These are phyloP conservation scores for Pseudopediastrum boryanum DNA, from an alignment of 139 green algal genomes.

Conservation along the genomic window DNA sequence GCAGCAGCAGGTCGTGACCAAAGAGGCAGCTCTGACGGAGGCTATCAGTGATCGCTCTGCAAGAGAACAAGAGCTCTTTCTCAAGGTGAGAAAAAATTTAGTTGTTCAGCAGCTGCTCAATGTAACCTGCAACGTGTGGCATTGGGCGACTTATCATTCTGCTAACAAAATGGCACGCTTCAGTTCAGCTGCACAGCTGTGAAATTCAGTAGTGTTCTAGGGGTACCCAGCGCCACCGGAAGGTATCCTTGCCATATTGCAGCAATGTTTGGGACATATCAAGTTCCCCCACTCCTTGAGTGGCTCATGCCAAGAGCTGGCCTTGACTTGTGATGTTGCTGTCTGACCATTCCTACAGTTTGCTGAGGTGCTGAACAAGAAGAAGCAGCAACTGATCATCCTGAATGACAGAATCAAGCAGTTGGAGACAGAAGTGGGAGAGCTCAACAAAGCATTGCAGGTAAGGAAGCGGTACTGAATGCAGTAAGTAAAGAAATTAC, in stretches of 20 bases:
- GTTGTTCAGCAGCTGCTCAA: too few species aligned
- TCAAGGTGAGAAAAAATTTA: too few species aligned
- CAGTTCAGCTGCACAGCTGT: neutral
- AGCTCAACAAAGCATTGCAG: neutral
- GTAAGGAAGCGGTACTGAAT: neutral
- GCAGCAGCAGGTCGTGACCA: too few species aligned
- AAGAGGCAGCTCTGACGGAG: too few species aligned
- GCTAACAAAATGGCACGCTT: neutral
- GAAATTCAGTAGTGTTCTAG: neutral
- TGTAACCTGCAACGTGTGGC: too few species aligned
- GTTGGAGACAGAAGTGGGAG: neutral
- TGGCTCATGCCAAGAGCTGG: neutral
- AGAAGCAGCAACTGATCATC: neutral
- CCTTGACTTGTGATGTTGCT: neutral
- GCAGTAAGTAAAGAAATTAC: neutral
- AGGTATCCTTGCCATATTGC: neutral
- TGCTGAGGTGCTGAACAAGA: constrained; percentile 23
- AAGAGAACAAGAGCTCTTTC: too few species aligned
- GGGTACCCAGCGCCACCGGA: neutral
- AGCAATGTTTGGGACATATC: neutral
- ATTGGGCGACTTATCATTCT: too few species aligned
- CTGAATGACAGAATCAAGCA: neutral
- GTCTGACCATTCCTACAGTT: constrained; percentile 2
- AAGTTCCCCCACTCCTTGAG: neutral
- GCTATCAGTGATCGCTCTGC: too few species aligned